Percentiles rank a stretch among this genome's conserved stretches.
These are phyloP conservation scores for Karstenula rhodostoma DNA, from an alignment of 2,329 filamentous ascomycete species.

Conservation along the genomic window DNA sequence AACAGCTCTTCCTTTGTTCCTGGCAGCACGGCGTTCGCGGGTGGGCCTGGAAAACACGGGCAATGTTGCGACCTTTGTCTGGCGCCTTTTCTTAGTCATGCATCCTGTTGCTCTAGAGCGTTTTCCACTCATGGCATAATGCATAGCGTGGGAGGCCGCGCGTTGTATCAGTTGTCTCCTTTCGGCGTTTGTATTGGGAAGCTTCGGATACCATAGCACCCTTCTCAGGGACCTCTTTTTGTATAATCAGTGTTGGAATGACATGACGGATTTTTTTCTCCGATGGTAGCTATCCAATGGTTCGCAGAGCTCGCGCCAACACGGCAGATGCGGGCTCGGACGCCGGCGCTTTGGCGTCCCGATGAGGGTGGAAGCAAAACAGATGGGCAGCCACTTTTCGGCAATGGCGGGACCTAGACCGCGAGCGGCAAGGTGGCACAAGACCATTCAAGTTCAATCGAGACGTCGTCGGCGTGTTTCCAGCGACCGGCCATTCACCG, in stretches of 20 bases:
- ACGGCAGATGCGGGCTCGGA: conserved; percentile 2
- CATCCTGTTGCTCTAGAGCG: conserved; percentile 13
- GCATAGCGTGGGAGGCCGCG: conserved; percentile 32
- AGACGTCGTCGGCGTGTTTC: not conserved
- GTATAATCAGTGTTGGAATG: conserved; percentile 9
- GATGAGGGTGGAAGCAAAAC: not conserved
- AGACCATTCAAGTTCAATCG: not conserved
- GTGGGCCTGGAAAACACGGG: conserved; percentile 23
- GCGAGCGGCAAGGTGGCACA: not conserved
- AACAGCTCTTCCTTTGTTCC: conserved; percentile 23
- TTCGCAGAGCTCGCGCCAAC: not conserved
- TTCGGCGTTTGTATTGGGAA: conserved; percentile 23
- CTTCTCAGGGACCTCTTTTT: conserved; percentile 15
- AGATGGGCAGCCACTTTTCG: not conserved
- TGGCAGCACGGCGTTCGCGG: conserved; percentile 39
- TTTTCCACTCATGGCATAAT: conserved; percentile 20
- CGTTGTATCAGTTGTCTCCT: conserved; percentile 30
- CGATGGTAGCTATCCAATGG: too few relatives aligned
- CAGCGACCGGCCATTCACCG: not conserved
- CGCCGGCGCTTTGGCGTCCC: conserved; percentile 2
- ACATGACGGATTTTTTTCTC: not conserved
- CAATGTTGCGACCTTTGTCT: conserved; percentile 26
- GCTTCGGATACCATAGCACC: conserved; percentile 22
- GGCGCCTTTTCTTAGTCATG: conserved; percentile 22
- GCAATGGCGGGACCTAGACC: conserved; percentile 2